phyloP scores from a whole-genome alignment of 2,329 filamentous ascomycete species.

The Penicillium frequentans region DNA sequence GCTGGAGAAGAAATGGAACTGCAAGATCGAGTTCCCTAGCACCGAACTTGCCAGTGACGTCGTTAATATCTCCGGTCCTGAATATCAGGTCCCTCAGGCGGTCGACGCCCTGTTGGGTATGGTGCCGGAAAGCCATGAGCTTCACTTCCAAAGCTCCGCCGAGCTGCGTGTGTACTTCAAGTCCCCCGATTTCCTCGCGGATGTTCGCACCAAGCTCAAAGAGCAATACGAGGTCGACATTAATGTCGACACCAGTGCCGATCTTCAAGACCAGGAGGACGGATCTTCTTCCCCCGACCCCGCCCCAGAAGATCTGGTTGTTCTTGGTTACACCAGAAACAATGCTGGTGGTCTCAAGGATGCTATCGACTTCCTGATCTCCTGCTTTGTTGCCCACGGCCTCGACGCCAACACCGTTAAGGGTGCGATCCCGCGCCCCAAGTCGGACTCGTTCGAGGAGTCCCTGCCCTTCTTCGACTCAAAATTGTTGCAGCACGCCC shows the following conservation, averaged over 20 bases:
- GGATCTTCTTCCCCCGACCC: constrained; percentile 45
- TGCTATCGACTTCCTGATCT: constrained; percentile 90
- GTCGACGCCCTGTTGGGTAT: constrained; percentile 96
- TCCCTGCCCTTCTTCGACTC: constrained; percentile 96
- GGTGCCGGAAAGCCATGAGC: constrained; percentile 94
- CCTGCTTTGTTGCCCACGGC: constrained; percentile 80
- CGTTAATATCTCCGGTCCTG: constrained; percentile 91
- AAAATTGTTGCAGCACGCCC: constrained; percentile 90
- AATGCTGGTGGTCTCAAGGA: constrained; percentile 94
- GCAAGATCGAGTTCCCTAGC: constrained; percentile 97
- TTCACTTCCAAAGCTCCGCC: constrained; percentile 74
- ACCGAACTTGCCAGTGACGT: constrained; percentile 96
- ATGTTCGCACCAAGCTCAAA: constrained; percentile 81
- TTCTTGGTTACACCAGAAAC: constrained; percentile 90
- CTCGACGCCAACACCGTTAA: constrained; percentile 86
- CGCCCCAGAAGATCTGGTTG: constrained; percentile 55
- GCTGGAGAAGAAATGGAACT: constrained; percentile 98
- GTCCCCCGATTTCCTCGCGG: constrained; percentile 75
- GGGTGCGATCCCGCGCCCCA: constrained; percentile 94
- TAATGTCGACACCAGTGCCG: constrained; percentile 58
- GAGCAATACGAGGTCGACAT: constrained; percentile 90
- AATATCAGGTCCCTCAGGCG: constrained; percentile 96
- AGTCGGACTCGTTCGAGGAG: constrained; percentile 98
- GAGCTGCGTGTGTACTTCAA: constrained; percentile 79
- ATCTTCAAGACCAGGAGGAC: constrained; percentile 33